Percentiles rank a stretch among this genome's conserved stretches.
Conservation (phyloP, 805 yeast species). For the Grigorovia transvaalensis region DNA sequence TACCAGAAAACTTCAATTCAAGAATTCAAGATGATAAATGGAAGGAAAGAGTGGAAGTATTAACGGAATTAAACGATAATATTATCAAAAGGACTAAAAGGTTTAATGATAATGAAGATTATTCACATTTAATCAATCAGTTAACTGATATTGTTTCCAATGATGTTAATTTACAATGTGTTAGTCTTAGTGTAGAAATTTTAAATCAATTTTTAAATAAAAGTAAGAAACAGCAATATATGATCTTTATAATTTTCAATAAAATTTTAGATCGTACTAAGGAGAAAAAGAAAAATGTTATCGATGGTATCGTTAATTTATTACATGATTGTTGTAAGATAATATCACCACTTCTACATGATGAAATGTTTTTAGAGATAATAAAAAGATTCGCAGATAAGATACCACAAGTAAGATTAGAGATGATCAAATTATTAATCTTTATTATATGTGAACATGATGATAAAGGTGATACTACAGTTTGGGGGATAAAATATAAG, state of each 20-base stretch:
- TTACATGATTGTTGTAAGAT: background rate
- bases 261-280: slow-evolving; percentile 74
- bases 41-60: slow-evolving; percentile 84
- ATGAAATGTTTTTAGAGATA: slow-evolving; percentile 45
- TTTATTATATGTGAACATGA: slow-evolving; percentile 32
- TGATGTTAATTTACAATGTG: slow-evolving; percentile 80
- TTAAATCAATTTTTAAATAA: slow-evolving; percentile 44
- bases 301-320: slow-evolving; percentile 30
- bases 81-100: slow-evolving; percentile 45
- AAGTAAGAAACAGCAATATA: slow-evolving; percentile 44
- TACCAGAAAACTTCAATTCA: slow-evolving; percentile 53
- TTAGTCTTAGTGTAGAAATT: slow-evolving; percentile 67
- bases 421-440: slow-evolving; percentile 53
- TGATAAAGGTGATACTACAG: background rate
- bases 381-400: slow-evolving; percentile 57
- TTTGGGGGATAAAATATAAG: slow-evolving; percentile 1
- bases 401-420: slow-evolving; percentile 73
- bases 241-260: slow-evolving; percentile 35
- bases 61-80: slow-evolving; percentile 47
- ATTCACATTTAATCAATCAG: slow-evolving; percentile 41
- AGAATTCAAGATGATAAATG: slow-evolving; percentile 59
- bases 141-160: slow-evolving; percentile 59
- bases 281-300: slow-evolving; percentile 73
- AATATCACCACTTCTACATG: slow-evolving; percentile 7
- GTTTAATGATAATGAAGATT: slow-evolving; percentile 39